phyloP scores from a whole-genome alignment of 305 asterid species.

The Rubia tinctorum region DNA sequence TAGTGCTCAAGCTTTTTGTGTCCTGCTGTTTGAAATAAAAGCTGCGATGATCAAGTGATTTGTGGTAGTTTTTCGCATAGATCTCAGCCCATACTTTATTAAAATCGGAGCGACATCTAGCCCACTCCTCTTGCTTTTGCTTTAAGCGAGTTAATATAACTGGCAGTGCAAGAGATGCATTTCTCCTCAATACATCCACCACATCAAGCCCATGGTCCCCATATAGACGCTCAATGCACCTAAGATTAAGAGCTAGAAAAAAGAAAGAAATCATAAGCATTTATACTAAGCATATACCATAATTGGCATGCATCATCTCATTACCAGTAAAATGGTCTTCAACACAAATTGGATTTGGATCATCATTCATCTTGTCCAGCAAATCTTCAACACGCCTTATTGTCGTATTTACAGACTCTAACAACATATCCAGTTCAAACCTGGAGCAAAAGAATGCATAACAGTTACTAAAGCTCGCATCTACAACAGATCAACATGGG shows the following conservation, averaged over 20 bases:
- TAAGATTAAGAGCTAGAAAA: constrained; percentile 65
- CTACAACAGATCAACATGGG: neutral
- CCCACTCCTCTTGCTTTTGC: constrained; percentile 99
- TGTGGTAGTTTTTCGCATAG: constrained; percentile 90
- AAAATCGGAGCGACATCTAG: constrained; percentile 89
- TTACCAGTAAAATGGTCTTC: constrained; percentile 90
- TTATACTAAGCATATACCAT: constrained; percentile 21
- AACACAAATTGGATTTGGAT: constrained; percentile 48
- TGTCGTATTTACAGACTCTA: constrained; percentile 84
- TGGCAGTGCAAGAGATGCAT: constrained; percentile 86
- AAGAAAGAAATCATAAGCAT: constrained; percentile 28
- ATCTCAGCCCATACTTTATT: constrained; percentile 99
- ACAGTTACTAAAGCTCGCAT: constrained; percentile 9
- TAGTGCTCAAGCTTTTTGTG: constrained; percentile 85
- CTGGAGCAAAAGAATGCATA: constrained; percentile 42
- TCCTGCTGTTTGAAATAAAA: constrained; percentile 99
- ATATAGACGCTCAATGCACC: constrained; percentile 98
- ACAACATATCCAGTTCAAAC: constrained; percentile 98
- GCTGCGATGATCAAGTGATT: constrained; percentile 98
- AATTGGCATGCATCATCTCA: constrained; percentile 20
- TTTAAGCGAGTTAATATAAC: constrained; percentile 91
- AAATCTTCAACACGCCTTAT: constrained; percentile 83
- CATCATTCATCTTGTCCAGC: constrained; percentile 58
- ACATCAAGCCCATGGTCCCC: constrained; percentile 99
- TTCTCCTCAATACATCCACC: constrained; percentile 87